A percentile compares a stretch with the other conserved stretches of the same genome.
Evolutionary conservation across 2,329 filamentous ascomycete species (phyloP).

Genomic region (Alternaria dauci): DNA sequence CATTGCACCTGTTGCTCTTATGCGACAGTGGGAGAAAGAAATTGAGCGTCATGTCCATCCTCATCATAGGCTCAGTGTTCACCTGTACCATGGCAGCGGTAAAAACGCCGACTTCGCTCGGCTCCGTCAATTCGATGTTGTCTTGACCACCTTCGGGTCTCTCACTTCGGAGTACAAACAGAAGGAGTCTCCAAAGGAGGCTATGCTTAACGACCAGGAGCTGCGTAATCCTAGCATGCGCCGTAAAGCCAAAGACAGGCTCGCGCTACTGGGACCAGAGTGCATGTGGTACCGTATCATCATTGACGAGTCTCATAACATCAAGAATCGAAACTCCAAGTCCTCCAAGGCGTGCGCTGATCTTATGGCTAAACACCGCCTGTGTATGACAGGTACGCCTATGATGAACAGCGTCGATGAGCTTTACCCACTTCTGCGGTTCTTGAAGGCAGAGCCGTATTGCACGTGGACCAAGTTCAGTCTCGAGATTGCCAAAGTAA

Average conservation of each 20-base stretch:
- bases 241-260: conserved; percentile 32
- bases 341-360: conserved; percentile 66
- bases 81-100: conserved; percentile 70
- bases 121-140: conserved; percentile 73
- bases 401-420: conserved; percentile 90
- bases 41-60: conserved; percentile 73
- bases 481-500: conserved; percentile 59
- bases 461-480: conserved; percentile 70
- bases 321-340: conserved; percentile 76
- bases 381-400: conserved; percentile 82
- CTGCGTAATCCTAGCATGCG: conserved; percentile 43
- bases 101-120: conserved; percentile 66
- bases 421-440: conserved; percentile 78
- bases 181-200: conserved; percentile 61
- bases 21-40: conserved; percentile 86
- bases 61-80: conserved; percentile 67
- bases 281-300: conserved; percentile 70
- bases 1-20: conserved; percentile 78
- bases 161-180: conserved; percentile 73
- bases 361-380: conserved; percentile 69
- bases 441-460: conserved; percentile 80
- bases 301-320: conserved; percentile 80
- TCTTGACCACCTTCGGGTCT: conserved; percentile 81
- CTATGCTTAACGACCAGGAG: conserved; percentile 52
- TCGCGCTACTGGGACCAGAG: conserved; percentile 65